Conservation (phyloP, 305 asterid genomes). For the Rubia tinctorum region DNA sequence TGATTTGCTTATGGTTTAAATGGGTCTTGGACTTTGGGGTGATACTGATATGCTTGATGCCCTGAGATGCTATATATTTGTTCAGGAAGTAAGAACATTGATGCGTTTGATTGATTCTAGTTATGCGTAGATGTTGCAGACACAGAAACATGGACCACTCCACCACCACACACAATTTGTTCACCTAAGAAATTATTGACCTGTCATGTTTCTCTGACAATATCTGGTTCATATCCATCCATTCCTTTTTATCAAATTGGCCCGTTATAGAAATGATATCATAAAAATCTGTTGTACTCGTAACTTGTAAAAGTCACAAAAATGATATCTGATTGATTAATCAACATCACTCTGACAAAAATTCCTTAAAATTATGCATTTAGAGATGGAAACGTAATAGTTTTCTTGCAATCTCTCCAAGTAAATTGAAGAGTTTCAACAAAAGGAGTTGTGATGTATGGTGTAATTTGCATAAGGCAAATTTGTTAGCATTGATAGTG, state of each 20-base stretch:
- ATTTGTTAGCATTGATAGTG: background rate
- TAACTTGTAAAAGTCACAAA: background rate
- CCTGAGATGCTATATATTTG: background rate
- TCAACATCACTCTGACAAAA: background rate
- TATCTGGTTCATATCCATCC: background rate
- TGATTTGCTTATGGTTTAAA: background rate
- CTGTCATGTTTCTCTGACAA: background rate
- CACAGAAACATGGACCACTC: background rate
- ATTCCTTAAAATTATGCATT: background rate
- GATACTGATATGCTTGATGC: background rate
- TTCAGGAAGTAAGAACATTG: background rate
- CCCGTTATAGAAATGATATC: background rate
- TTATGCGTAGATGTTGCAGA: background rate
- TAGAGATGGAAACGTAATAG: background rate
- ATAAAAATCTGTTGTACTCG: background rate
- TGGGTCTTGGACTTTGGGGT: background rate
- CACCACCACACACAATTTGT: background rate
- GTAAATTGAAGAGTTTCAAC: background rate
- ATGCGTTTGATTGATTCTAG: background rate
- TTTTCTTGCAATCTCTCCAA: background rate
- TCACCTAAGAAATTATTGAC: background rate
- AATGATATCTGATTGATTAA: background rate
- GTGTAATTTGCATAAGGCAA: background rate
- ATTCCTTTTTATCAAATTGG: background rate
- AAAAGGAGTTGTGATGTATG: background rate